A percentile compares a stretch with the other conserved stretches of the same genome.
These are phyloP conservation scores for Psilocybe tampanensis DNA, from an alignment of 768 basidiomycete species.

Conservation along the genomic window DNA sequence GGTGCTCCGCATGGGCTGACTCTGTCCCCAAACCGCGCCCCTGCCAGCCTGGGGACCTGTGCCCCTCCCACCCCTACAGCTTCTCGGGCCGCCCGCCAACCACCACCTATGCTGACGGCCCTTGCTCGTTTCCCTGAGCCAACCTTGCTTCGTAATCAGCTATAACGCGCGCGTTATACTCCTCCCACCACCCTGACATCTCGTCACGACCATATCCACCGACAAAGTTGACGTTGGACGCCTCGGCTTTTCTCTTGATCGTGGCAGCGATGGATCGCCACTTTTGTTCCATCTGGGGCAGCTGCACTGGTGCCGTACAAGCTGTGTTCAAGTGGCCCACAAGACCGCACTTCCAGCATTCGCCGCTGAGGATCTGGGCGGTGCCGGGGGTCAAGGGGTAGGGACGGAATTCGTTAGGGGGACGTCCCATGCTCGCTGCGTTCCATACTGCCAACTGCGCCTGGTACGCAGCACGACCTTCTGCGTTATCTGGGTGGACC, in stretches of 20 bases:
- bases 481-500: constrained; percentile 16
- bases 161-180: neutral
- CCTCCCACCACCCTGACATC: neutral
- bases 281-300: constrained; percentile 7
- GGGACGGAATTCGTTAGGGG: constrained; percentile 11
- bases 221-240: neutral
- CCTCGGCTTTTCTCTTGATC: neutral
- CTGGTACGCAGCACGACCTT: constrained; percentile 11
- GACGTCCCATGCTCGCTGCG: neutral
- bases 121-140: constrained; percentile 22
- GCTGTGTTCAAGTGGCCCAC: constrained; percentile 5
- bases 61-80: constrained; percentile 3
- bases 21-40: neutral
- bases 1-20: no score
- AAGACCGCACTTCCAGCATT: constrained; percentile 24
- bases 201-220: constrained; percentile 1
- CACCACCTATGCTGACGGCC: constrained; percentile 21
- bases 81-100: constrained; percentile 10
- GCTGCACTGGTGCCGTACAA: constrained; percentile 7
- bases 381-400: constrained; percentile 27
- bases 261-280: constrained; percentile 19
- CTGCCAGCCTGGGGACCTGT: constrained; percentile 3
- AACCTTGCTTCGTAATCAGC: neutral
- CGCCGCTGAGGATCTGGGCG: constrained; percentile 13
- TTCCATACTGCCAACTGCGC: constrained; percentile 9